Percentiles rank a stretch among this genome's conserved stretches.
phyloP scores from a whole-genome alignment of 78 protist species.

The Dictyostelium purpureum region DNA sequence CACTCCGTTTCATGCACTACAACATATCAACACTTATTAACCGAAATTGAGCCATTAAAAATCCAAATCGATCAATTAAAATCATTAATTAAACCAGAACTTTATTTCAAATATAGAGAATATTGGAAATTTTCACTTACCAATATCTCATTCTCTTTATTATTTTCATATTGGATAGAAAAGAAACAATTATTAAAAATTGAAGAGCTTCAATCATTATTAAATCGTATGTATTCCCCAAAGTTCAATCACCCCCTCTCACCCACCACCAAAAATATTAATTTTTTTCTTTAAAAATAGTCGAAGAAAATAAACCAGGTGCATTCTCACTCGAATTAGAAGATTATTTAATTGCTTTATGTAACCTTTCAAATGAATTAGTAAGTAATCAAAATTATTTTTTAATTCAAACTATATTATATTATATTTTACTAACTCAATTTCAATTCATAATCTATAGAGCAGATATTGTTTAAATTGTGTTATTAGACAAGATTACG shows the following conservation, averaged over 20 bases:
- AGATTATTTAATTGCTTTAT: constrained; percentile 79
- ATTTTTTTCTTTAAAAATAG: neutral
- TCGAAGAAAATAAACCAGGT: neutral
- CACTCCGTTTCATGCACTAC: neutral
- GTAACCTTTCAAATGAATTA: constrained; percentile 75
- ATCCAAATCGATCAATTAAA: constrained; percentile 19
- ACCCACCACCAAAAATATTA: too few species aligned
- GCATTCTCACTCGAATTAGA: constrained; percentile 69
- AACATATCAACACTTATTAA: neutral
- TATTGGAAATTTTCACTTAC: constrained; percentile 41
- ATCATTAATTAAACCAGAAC: constrained; percentile 8
- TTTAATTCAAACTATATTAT: neutral
- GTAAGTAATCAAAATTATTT: neutral
- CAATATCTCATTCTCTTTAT: constrained; percentile 24
- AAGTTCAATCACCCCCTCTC: too few species aligned
- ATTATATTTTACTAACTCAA: neutral
- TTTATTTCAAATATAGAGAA: constrained; percentile 66
- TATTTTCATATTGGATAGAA: constrained; percentile 58
- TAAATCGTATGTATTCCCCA: constrained; percentile 30
- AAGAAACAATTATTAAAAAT: constrained; percentile 3
- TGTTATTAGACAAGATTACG: constrained; percentile 80
- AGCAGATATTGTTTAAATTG: constrained; percentile 78
- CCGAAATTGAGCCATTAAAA: neutral
- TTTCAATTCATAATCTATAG: neutral
- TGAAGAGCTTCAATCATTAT: constrained; percentile 17